Base-by-base conservation (phyloP, 140 eudicot species). In the Bidens hawaiensis region DNA sequence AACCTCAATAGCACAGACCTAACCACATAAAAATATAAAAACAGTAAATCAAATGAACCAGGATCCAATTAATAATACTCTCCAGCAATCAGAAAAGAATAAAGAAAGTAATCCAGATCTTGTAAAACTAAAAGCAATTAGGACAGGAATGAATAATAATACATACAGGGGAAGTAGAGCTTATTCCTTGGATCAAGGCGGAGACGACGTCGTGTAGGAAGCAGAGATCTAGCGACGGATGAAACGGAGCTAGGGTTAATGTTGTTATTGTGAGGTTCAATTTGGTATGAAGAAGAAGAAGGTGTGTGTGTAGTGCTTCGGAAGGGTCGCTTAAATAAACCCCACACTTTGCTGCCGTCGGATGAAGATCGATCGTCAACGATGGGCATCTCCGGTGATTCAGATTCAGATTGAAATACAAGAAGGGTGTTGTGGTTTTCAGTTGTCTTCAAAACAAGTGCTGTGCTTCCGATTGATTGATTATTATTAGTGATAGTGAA, bases 201-300 rank as follows among this genome's bases (percentile, higher is more conserved):
- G 16, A 89, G 71, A 53, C 97, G 91, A 49, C 97, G 97, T 2
- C 97, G 83, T 36, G 84, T 76, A 2, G 97, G 95, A 53, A 89
- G 85, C 53, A 89, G 72, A 72, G 89, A 89, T 81, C 93, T 89
- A 65, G 95, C 97, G 15, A 89, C 89, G 15, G 95, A 82, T 22
- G 97, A 78, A 14, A 89, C 97, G 31, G 64, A 31, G 46, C 69
- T 78, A 16, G 63, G 64, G 56, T 67, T 54, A 30, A 10, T 50
- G 17, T 28, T 57, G 38, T 79, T 76, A 69, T 62, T 70, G 49
- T 77, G 65, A 61, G 73, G 64, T 60, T 73, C 74, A 42, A 72
- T 14, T 46, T 62, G 70, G 24, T 27, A 48, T 0, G 82, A 82
- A 25, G 88, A 73, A 15, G 82, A 70, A 15, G 81, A 47, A 62